Evolutionary conservation across 768 basidiomycete genomes (phyloP).

Genomic region (Boletus eberwhitei): DNA sequence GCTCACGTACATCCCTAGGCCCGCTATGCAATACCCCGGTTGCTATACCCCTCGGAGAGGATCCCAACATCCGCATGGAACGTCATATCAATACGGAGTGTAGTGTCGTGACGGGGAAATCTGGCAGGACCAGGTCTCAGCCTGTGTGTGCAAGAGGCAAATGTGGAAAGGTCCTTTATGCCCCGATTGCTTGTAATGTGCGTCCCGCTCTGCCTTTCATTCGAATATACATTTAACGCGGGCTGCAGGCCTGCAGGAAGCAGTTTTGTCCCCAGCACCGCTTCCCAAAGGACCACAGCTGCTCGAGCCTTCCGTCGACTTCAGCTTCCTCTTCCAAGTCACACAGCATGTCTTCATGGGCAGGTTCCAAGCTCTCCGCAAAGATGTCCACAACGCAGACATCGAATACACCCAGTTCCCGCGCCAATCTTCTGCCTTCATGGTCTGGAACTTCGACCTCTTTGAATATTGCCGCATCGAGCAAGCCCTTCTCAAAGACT

Average conservation of each 20-base stretch:
- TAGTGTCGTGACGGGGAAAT: slow-evolving; percentile 63
- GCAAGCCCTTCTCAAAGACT: slow-evolving; percentile 42
- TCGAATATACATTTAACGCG: background rate
- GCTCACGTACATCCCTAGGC: slow-evolving; percentile 38
- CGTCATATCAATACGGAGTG: slow-evolving; percentile 66
- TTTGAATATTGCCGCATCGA: slow-evolving; percentile 16
- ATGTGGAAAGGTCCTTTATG: slow-evolving; percentile 72
- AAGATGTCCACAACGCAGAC: slow-evolving; percentile 4
- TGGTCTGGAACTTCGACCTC: slow-evolving; percentile 11
- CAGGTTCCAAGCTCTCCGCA: slow-evolving; percentile 3
- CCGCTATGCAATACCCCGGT: slow-evolving; percentile 77
- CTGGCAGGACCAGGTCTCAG: slow-evolving; percentile 42
- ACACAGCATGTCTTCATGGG: background rate
- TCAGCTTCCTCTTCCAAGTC: slow-evolving; percentile 13
- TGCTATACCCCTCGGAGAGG: slow-evolving; percentile 70
- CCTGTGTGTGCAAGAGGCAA: slow-evolving; percentile 58
- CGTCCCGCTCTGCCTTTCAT: slow-evolving; percentile 28
- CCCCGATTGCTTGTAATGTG: slow-evolving; percentile 73
- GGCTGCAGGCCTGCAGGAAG: slow-evolving; percentile 57
- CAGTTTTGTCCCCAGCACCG: slow-evolving; percentile 80
- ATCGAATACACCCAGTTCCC: slow-evolving; percentile 6
- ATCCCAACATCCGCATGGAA: slow-evolving; percentile 82
- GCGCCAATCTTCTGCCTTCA: background rate
- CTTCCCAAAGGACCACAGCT: slow-evolving; percentile 70
- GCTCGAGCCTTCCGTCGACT: slow-evolving; percentile 30